Conservation (phyloP, 1,284 basidiomycete species). For the Sporisorium graminicola region DNA sequence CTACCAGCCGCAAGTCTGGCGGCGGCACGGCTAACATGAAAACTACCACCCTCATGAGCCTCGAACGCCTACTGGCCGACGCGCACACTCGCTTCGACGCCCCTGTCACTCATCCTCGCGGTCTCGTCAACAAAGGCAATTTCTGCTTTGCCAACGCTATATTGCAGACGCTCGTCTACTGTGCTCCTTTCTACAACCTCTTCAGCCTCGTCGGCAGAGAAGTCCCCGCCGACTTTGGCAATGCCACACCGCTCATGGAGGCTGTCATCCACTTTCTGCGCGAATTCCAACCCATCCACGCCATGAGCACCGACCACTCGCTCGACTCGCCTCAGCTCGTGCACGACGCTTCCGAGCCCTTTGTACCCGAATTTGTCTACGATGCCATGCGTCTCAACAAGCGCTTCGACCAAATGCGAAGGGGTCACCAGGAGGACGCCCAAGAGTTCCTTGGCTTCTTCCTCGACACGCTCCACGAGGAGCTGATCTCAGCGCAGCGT, state of each 20-base stretch:
- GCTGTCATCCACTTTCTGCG: constrained; percentile 84
- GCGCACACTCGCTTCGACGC: constrained; percentile 56
- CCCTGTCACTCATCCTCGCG: constrained; percentile 78
- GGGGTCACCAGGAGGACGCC: constrained; percentile 96
- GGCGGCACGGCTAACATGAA: constrained; percentile 10
- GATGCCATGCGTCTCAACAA: constrained; percentile 96
- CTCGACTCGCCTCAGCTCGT: constrained; percentile 21
- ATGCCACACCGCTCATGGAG: constrained; percentile 82
- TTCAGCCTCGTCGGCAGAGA: constrained; percentile 79
- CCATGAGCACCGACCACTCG: constrained; percentile 16
- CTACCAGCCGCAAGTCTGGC: constrained; percentile 29
- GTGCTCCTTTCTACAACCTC: constrained; percentile 84
- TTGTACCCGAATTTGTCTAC: constrained; percentile 90
- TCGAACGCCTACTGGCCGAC: constrained; percentile 46
- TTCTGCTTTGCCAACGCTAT: constrained; percentile 98
- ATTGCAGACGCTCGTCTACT: constrained; percentile 89
- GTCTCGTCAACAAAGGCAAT: constrained; percentile 93
- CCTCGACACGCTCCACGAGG: constrained; percentile 93
- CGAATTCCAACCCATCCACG: constrained; percentile 75
- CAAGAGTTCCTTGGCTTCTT: constrained; percentile 99
- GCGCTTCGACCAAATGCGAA: constrained; percentile 91
- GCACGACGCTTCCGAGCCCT: constrained; percentile 72
- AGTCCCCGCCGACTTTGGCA: constrained; percentile 72
- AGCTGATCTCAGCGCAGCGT: constrained; percentile 79
- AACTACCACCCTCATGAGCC: constrained; percentile 27